Evolutionary conservation across 108 stramenopile genomes (phyloP), one percentile per base, ranked within the genome.

Genomic region (Nitzschia sp.): DNA sequence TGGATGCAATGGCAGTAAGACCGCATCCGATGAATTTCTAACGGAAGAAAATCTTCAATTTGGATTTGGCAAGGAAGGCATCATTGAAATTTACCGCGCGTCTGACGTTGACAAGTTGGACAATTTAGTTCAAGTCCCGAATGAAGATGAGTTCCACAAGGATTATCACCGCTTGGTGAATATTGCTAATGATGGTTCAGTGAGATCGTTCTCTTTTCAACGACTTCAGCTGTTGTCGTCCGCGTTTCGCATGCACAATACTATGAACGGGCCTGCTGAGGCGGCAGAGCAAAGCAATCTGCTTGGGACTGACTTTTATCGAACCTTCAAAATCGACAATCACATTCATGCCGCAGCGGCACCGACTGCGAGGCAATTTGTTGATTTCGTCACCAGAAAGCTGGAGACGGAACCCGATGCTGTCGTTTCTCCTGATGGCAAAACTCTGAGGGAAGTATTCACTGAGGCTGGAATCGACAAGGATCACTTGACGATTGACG

Each of bases 311-410:
- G 99, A 99, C 71, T 99, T 99, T 71, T 99, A 99, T 77, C 88
- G 99, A 33, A 95, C 97, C 6, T 83, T 97, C 75, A 99, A 99
- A 75, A 92, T 99, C 28, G 99, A 99, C 72, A 99, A 99, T 71
- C 99, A 99, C 72, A 98, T 99, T 29, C 99, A 99, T 75, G 77
- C 88, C 1, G 94, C 93, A 11, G 99, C 98, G 1, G 97, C 98
- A 61, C 95, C 97, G 71, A 97, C 89, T 69, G 98, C 98, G 35
- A 98, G 97, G 64, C 98, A 98, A 64, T 93, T 99, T 70, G 93
- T 99, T 51, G 82, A 97, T 33, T 99, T 99, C 85, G 99, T 99
- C 31, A 86, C 94, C 59, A 74, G 84, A 59, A 99, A 99, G 79
- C 90, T 99, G 1, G 85, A 93, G 59, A 95, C 64, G 68, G 99